Conservation (phyloP, 2,329 filamentous ascomycete genomes). For the Botrytis aclada region DNA sequence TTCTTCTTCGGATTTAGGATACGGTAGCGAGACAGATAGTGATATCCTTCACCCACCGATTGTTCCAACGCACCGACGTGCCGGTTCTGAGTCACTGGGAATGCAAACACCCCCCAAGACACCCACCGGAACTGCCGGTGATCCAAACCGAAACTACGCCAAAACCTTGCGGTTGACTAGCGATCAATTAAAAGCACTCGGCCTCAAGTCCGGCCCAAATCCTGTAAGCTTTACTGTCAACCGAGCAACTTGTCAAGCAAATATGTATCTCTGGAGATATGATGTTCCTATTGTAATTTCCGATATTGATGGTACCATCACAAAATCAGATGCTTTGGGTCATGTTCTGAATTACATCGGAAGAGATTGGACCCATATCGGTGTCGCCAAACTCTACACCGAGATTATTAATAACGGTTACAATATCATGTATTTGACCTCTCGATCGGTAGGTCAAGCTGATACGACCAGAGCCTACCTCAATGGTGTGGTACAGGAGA, state of each 20-base stretch:
- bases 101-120: conserved; percentile 65
- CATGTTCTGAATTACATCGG: conserved; percentile 97
- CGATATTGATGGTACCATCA: conserved; percentile 98
- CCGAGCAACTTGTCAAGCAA: conserved; percentile 83
- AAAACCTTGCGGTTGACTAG: conserved; percentile 95
- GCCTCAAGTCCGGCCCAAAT: conserved; percentile 83
- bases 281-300: conserved; percentile 95
- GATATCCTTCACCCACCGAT: conserved; percentile 50
- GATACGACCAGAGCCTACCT: conserved; percentile 89
- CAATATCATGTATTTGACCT: conserved; percentile 98
- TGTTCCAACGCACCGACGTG: conserved; percentile 49
- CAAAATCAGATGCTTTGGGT: conserved; percentile 91
- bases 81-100: conserved; percentile 55
- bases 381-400: conserved; percentile 94
- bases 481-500: conserved; percentile 83
- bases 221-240: conserved; percentile 96
- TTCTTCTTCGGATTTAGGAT: conserved; percentile 86
- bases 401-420: conserved; percentile 95
- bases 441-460: conserved; percentile 87
- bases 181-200: conserved; percentile 84
- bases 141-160: conserved; percentile 84
- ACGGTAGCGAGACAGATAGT: conserved; percentile 82
- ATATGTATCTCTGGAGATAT: conserved; percentile 91
- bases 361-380: conserved; percentile 95
- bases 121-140: conserved; percentile 61